A percentile compares a stretch with the other conserved stretches of the same genome.
Evolutionary conservation across 176 grass and related monocot species (phyloP).

Genomic region (Aegilops sharonensis): DNA sequence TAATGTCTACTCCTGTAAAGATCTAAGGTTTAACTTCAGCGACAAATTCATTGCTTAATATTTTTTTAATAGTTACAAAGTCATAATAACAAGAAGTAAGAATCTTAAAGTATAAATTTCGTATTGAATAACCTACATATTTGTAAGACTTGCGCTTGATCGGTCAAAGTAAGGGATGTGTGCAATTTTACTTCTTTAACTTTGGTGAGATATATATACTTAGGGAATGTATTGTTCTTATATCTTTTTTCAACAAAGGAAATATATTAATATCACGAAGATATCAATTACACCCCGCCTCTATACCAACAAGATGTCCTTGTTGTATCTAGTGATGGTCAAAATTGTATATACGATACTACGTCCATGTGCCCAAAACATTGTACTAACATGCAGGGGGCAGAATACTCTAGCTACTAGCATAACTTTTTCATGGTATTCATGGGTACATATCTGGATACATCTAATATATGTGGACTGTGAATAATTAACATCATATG

Average conservation of each 20-base stretch:
- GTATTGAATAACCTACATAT: not conserved
- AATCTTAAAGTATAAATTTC: not conserved
- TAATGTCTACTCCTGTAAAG: not conserved
- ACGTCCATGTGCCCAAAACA: not conserved
- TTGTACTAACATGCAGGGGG: not conserved
- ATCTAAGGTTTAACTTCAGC: not conserved
- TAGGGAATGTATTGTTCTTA: not conserved
- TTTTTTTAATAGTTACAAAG: not conserved
- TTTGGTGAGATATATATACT: not conserved
- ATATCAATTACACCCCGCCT: too few relatives aligned
- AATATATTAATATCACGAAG: too few relatives aligned
- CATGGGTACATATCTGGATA: not conserved
- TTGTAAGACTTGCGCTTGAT: not conserved
- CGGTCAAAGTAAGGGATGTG: not conserved
- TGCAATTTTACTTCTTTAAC: not conserved
- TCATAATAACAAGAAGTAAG: not conserved
- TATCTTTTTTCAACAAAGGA: too few relatives aligned
- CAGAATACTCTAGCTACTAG: not conserved
- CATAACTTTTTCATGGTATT: not conserved
- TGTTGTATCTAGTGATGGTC: not conserved
- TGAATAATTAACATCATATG: not conserved
- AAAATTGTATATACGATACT: not conserved
- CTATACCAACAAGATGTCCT: too few relatives aligned
- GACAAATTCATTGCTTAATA: not conserved
- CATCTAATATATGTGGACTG: not conserved